Evolutionary conservation across 805 yeast genomes (phyloP), one percentile per base, ranked within the genome.

Genomic region (Candida krabiensis): DNA sequence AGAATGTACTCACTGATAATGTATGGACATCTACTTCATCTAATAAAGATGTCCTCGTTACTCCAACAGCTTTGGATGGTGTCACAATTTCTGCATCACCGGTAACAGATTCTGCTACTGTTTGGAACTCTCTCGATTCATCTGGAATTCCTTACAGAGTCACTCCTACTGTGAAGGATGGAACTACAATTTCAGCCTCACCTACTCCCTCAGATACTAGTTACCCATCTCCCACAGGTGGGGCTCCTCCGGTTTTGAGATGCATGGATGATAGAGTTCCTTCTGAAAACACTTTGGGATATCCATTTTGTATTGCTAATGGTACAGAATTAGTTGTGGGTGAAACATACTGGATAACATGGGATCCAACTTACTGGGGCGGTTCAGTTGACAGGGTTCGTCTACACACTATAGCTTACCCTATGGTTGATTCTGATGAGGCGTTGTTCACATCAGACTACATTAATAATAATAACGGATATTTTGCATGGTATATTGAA

Each of bases 21-120:
- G 34, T 60, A 6, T 67, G 71, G 71, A 64, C 64, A 4, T 57
- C 70, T 1, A 59, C 65, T 7, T 58, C 66, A 18, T 47, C 57
- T 1, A 56, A 57, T 14, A 43, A 45, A 17, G 35, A 35, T 4
- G 35, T 53, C 11, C 13, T 28, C n/a, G 46, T 60, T 16, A 56
- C 62, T 16, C 64, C 64, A 21, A 59, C 64, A 2, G 82, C 83
- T 30, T 70, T 75, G 45, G 76, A 70, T 31, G 80, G 80, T 25
- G 80, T 77, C 12, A 76, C 82, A 2, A 40, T 63, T 3, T 58
- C 64, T 30, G 66, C 64, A 14, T 64, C 72, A 2, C 74, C 75
- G 24, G 56, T 62, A 9, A 46, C 65, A 2, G 33, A 41, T 21
- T 52, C 64, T 14, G 59, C 70, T 4, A 68, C 75, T 8, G 59